Evolutionary conservation across 2,329 filamentous ascomycete genomes (phyloP).

Genomic region (Neurospora sp.): DNA sequence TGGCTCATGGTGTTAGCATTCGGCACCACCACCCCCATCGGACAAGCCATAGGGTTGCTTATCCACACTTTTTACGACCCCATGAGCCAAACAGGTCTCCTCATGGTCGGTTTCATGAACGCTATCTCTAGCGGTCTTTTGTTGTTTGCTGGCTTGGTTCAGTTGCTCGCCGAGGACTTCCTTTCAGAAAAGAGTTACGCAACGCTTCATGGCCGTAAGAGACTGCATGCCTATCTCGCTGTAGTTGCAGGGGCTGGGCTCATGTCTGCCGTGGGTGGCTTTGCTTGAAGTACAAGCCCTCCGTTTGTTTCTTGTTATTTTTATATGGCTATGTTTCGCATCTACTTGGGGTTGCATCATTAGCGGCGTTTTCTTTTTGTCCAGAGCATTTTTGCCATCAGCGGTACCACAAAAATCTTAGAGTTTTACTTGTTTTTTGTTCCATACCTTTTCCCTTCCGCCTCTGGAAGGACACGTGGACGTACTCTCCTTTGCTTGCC

Average conservation of each 20-base stretch:
- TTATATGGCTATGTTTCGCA: neutral
- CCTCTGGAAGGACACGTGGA: neutral
- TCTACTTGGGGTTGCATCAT: neutral
- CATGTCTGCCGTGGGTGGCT: constrained; percentile 65
- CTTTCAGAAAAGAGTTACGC: constrained; percentile 65
- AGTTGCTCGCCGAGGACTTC: constrained; percentile 79
- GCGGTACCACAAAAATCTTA: neutral
- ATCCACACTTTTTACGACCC: constrained; percentile 76
- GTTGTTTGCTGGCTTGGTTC: constrained; percentile 73
- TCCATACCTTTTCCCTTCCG: neutral
- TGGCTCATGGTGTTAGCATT: constrained; percentile 77
- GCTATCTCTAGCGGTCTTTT: constrained; percentile 72
- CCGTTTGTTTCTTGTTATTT: neutral
- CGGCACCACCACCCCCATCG: constrained; percentile 67
- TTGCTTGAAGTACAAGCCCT: constrained; percentile 40
- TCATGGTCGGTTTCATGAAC: constrained; percentile 83
- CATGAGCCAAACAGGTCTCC: constrained; percentile 60
- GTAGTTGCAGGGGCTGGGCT: constrained; percentile 54
- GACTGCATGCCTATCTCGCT: constrained; percentile 52
- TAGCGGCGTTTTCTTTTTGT: neutral
- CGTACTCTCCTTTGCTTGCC: neutral
- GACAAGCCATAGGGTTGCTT: constrained; percentile 71
- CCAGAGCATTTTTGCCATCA: neutral
- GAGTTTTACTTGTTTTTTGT: neutral
- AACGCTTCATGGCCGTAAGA: constrained; percentile 49